Conservation (phyloP, 2,329 filamentous ascomycete species). For the Emergomyces orientalis region DNA sequence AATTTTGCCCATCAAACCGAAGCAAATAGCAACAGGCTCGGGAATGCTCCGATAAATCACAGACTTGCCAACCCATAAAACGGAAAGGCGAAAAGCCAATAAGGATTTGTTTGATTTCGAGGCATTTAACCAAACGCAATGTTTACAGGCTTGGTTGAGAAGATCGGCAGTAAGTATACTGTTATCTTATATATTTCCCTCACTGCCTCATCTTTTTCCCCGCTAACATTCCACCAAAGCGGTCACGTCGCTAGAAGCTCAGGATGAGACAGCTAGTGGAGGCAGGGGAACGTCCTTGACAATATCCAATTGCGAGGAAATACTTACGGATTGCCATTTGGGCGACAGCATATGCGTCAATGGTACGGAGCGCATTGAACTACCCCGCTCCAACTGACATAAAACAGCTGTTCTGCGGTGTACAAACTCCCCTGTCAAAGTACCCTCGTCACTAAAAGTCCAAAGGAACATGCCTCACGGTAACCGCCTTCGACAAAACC, state of each 20-base stretch:
- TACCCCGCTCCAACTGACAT: not conserved
- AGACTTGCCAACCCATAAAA: not conserved
- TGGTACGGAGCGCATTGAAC: slow-evolving; percentile 41
- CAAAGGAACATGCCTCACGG: slow-evolving; percentile 73
- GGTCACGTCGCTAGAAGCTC: slow-evolving; percentile 68
- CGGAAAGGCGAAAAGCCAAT: not conserved
- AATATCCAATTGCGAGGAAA: slow-evolving; percentile 63
- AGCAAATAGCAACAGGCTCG: not conserved
- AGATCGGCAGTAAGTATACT: slow-evolving; percentile 67
- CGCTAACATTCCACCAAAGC: slow-evolving; percentile 35
- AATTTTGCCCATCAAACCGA: not conserved
- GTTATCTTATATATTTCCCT: not conserved
- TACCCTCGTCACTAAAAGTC: not conserved
- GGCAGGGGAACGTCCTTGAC: slow-evolving; percentile 82
- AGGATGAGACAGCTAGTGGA: slow-evolving; percentile 61
- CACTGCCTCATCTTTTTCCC: slow-evolving; percentile 10
- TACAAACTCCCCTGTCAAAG: not conserved
- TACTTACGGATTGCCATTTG: slow-evolving; percentile 72
- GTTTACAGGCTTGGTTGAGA: slow-evolving; percentile 94
- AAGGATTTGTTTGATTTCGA: not conserved
- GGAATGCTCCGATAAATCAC: not conserved
- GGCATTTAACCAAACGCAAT: slow-evolving; percentile 43
- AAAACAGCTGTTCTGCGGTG: not conserved
- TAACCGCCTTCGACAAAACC: slow-evolving; percentile 57
- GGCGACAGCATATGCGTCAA: slow-evolving; percentile 95